A percentile compares a stretch with the other conserved stretches of the same genome.
Conservation (phyloP, 2,329 filamentous ascomycete species). For the Colletotrichum eleusines region DNA sequence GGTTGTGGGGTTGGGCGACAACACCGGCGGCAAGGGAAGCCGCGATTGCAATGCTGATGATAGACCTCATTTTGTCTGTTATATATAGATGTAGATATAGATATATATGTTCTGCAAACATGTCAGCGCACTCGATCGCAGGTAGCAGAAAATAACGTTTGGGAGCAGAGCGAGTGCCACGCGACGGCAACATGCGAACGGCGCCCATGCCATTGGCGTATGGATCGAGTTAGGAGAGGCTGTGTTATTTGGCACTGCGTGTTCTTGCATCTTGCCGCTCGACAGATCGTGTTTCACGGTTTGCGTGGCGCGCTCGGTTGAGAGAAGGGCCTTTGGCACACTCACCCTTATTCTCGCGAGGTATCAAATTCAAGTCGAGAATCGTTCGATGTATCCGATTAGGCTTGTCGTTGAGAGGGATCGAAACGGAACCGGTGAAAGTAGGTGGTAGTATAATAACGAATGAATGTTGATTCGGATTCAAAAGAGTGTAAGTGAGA, state of each 20-base stretch:
- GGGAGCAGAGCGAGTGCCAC: background rate
- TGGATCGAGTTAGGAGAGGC: background rate
- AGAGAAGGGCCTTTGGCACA: background rate
- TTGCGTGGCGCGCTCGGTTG: background rate
- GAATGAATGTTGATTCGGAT: conserved; percentile 38
- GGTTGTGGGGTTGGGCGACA: conserved; percentile 69
- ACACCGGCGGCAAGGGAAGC: conserved; percentile 65
- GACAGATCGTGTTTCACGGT: background rate
- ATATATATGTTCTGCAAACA: conserved; percentile 12
- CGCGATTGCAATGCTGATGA: conserved; percentile 63
- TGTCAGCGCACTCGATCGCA: conserved; percentile 24
- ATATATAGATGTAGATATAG: no score
- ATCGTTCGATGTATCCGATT: conserved; percentile 15
- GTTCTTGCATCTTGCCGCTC: background rate
- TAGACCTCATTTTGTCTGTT: conserved; percentile 59
- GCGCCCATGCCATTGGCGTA: background rate
- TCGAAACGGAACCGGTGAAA: conserved; percentile 24
- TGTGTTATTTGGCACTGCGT: background rate
- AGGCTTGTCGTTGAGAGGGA: conserved; percentile 14
- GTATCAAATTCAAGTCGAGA: conserved; percentile 19
- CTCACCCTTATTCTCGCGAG: conserved; percentile 34
- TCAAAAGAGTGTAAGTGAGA: conserved; percentile 43
- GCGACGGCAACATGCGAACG: background rate
- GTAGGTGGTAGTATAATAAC: conserved; percentile 31
- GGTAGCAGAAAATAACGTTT: background rate